phyloP scores from a whole-genome alignment of 345 rosid genomes.

The Boechera divaricarpa region DNA sequence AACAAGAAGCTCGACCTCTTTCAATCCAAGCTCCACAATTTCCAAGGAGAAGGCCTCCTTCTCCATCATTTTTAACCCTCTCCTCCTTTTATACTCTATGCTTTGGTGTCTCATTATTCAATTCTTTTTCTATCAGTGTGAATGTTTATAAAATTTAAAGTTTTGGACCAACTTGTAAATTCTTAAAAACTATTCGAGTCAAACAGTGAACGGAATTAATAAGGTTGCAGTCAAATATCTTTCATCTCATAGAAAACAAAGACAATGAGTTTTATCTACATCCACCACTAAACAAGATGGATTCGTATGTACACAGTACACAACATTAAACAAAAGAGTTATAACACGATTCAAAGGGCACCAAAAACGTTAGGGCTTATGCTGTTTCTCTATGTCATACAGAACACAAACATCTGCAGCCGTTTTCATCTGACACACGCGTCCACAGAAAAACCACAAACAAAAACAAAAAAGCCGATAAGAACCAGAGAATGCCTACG shows the following conservation, averaged over 20 bases:
- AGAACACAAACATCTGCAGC: conserved; percentile 92
- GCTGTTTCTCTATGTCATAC: conserved; percentile 74
- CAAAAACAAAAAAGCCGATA: neutral
- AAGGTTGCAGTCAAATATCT: neutral
- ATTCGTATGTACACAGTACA: conserved; percentile 27
- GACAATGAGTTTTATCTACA: conserved; percentile 23
- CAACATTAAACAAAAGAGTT: conserved; percentile 29
- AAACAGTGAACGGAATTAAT: too few species aligned
- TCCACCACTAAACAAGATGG: conserved; percentile 32
- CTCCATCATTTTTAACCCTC: too few species aligned
- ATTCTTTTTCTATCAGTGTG: too few species aligned
- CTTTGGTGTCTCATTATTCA: too few species aligned
- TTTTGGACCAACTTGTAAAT: too few species aligned
- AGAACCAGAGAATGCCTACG: conserved; percentile 16
- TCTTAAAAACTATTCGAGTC: too few species aligned
- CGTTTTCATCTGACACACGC: conserved; percentile 76
- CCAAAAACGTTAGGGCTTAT: conserved; percentile 40
- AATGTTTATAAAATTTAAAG: too few species aligned
- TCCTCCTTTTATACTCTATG: too few species aligned
- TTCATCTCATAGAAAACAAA: too few species aligned
- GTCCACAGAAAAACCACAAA: neutral
- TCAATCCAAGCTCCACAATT: too few species aligned
- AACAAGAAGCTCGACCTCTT: too few species aligned
- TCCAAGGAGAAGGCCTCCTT: too few species aligned
- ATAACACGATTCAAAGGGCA: neutral